Percentiles rank a stretch among this genome's conserved stretches.
Evolutionary conservation across 2,329 filamentous ascomycete genomes (phyloP).

Genomic region (Xylariomycetidae sp.): DNA sequence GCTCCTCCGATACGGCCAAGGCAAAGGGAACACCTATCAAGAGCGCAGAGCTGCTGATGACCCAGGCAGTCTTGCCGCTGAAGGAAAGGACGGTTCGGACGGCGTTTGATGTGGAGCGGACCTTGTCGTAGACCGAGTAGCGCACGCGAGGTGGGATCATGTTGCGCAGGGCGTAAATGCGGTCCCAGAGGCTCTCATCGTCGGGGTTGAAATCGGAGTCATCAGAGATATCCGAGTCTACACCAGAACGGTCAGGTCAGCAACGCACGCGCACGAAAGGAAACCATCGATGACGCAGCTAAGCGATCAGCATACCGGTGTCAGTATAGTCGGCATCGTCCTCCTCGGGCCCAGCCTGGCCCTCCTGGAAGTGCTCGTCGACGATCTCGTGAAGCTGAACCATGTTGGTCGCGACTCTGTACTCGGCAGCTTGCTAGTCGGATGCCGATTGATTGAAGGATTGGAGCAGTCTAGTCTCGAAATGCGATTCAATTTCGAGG

Average conservation of each 20-base stretch:
- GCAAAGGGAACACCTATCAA: constrained; percentile 90
- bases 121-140: constrained; percentile 57
- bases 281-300: neutral
- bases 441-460: too few relatives aligned
- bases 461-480: too few relatives aligned
- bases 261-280: neutral
- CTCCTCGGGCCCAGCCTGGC: constrained; percentile 64
- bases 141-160: constrained; percentile 70
- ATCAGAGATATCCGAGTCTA: constrained; percentile 79
- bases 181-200: constrained; percentile 58
- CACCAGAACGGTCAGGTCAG: constrained; percentile 4
- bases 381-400: constrained; percentile 96
- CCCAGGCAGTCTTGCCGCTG: constrained; percentile 83
- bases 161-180: constrained; percentile 66
- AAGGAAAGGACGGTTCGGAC: constrained; percentile 59
- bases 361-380: constrained; percentile 84
- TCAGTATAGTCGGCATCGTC: constrained; percentile 85
- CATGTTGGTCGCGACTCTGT: constrained; percentile 46
- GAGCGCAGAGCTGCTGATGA: constrained; percentile 82
- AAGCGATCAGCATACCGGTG: constrained; percentile 59
- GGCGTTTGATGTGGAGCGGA: constrained; percentile 48
- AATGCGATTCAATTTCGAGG: too few relatives aligned
- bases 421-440: neutral
- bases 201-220: constrained; percentile 63
- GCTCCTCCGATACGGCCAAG: constrained; percentile 88